Evolutionary conservation across 768 basidiomycete genomes (phyloP), one percentile per base, ranked within the genome.

Genomic region (Tulasnella sp.): DNA sequence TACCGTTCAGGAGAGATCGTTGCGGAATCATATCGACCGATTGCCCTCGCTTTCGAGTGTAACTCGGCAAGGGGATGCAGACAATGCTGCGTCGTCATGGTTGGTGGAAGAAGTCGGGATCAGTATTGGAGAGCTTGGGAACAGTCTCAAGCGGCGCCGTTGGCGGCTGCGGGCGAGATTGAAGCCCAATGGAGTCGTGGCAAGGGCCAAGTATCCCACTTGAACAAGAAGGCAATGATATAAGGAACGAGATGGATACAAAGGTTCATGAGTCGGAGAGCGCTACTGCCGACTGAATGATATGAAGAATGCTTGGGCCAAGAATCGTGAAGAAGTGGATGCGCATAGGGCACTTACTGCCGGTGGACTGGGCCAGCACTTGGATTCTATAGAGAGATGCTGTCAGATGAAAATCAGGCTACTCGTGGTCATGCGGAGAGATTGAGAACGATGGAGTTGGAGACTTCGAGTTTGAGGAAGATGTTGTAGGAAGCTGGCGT

Each of bases 251-350:
- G 53, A 67, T 95, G 16, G 89, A 93, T 63, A 67, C 77, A 2
- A 75, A 79, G 53, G 75, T 73, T 1, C 69, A 74, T 2, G 92
- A 95, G 63, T 75, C 78, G 13, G 88, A 92, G 55, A 65, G 76
- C 7, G 71, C 80, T 5, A 74, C 77, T 39, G 66, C 71, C 72
- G 82, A 48, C 66, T 92, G 37, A 69, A 75, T 22, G 87, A 92
- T 48, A 79, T 82, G 35, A 91, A 95, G 67, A 89, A 84, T 61
- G 78, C 83, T 7, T 95, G 90, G 81, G 77, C 84, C 22, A 85
- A 89, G 64, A 88, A 89, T 37, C 78, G 90, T 12, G 84, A 92
- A 66, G 90, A 96, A 69, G 88, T 90, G 2, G 92, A 95, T 63
- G 78, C 83, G 1, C 79, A 91, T 64, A 73, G 90, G 48, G 82